phyloP scores from a whole-genome alignment of 768 basidiomycete genomes.

The Russula earlei region DNA sequence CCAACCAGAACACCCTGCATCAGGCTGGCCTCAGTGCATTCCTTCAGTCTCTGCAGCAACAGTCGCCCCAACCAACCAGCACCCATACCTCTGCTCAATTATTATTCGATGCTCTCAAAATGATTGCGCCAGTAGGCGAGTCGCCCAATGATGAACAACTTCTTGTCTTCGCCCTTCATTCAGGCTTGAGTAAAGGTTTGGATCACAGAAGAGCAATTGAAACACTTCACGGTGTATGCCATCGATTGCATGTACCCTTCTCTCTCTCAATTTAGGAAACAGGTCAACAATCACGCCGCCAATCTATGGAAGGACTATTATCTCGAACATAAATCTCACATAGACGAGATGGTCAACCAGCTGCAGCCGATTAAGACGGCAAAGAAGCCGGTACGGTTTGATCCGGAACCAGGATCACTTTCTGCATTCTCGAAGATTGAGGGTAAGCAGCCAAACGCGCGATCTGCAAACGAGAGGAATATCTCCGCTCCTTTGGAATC shows the following conservation, averaged over 20 bases:
- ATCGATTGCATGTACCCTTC: neutral
- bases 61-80: neutral
- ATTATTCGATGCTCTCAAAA: conserved; percentile 16
- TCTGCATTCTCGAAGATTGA: neutral
- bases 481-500: neutral
- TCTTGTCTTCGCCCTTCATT: conserved; percentile 40
- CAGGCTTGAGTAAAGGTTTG: conserved; percentile 33
- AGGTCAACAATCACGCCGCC: conserved; percentile 41
- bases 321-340: conserved; percentile 53
- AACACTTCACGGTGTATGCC: conserved; percentile 51
- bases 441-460: neutral
- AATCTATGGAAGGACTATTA: conserved; percentile 77
- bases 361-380: conserved; percentile 25
- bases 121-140: conserved; percentile 44
- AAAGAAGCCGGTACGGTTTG: conserved; percentile 28
- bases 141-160: conserved; percentile 46
- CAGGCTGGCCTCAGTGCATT: neutral
- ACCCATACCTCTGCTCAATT: conserved; percentile 3
- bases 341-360: conserved; percentile 34
- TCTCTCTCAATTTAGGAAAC: neutral
- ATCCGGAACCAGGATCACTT: neutral
- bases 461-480: neutral
- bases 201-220: conserved; percentile 61
- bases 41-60: conserved; percentile 7
- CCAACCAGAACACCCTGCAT: neutral